Evolutionary conservation across 345 rosid genomes (phyloP).

Genomic region (Pistacia integerrima): DNA sequence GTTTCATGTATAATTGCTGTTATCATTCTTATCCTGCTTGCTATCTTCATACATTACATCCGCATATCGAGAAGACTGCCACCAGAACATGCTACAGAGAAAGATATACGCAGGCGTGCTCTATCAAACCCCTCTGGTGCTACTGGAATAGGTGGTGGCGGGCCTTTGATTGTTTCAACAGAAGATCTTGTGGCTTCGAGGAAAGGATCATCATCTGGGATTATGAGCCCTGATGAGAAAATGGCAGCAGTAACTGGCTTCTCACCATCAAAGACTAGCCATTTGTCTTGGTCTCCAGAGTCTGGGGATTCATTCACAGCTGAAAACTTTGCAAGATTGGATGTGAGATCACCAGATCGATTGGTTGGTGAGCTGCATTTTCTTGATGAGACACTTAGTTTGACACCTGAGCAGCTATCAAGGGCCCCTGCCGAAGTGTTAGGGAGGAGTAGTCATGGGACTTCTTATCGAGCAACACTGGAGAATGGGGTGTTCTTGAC

Average conservation of each 20-base stretch:
- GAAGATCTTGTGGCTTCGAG: conserved; percentile 77
- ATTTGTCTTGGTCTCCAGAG: conserved; percentile 86
- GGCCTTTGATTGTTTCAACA: conserved; percentile 75
- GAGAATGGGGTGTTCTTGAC: conserved; percentile 87
- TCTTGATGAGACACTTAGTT: conserved; percentile 81
- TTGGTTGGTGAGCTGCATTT: conserved; percentile 89
- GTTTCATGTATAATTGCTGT: conserved; percentile 74
- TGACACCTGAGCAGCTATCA: conserved; percentile 94
- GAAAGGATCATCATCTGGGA: conserved; percentile 83
- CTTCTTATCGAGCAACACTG: conserved; percentile 89
- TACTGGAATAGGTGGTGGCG: conserved; percentile 51
- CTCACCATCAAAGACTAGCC: conserved; percentile 89
- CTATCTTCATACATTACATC: conserved; percentile 64
- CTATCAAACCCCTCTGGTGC: conserved; percentile 53
- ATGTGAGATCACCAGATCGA: conserved; percentile 89
- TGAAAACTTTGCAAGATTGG: conserved; percentile 77
- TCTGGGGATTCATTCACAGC: conserved; percentile 90
- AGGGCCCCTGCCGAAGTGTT: conserved; percentile 97
- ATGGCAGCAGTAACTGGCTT: conserved; percentile 59
- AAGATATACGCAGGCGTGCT: conserved; percentile 45
- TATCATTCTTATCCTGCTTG: conserved; percentile 71
- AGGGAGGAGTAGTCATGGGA: conserved; percentile 98
- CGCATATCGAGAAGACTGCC: conserved; percentile 57
- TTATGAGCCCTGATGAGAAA: conserved; percentile 82
- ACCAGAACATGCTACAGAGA: conserved; percentile 46